Base-by-base conservation (phyloP, 768 basidiomycete genomes). In the Lyophyllum atratum region DNA sequence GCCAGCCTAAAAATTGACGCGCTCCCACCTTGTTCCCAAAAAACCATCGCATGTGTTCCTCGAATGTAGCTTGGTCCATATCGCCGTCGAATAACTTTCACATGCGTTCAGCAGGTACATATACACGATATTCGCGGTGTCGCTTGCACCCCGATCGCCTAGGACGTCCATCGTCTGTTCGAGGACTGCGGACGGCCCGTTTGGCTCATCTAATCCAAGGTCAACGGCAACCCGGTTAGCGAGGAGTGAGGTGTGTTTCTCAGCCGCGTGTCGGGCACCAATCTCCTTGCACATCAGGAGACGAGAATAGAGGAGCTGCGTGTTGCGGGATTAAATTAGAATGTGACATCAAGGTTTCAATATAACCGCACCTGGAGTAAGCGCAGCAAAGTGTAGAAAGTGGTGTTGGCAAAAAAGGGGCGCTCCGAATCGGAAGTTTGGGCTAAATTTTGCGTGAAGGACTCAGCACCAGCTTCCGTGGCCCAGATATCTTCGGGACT, bases 11-110 rank as follows among this genome's bases (percentile, higher is more conserved):
- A 55, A 48, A 61, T 17, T 37, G 22, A 33, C 3, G 12, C 47
- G 52, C 24, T n/a, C 79, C 60, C 71, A 90, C 90, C 82, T 87
- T 89, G 59, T 86, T 93, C 29, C 92, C 91, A 75, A 93, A 95
- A 75, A 95, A 91, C 84, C 93, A 92, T 61, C 97, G 78, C 85
- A 98, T 86, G 66, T 93, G 92, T 70, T 98, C 97, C 71, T 98
- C 96, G 65, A 95, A 98, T 21, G 87, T 85, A n/a, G 82, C 75
- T 68, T 89, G 91, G 70, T 98, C 97, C 58, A 98, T 80, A 68
- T 98, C 95, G 59, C 84, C 89, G 65, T 94, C 94, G 68, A 98
- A 98, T 40, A 96, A 72, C 78, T 92, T 73, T 98, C 96, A 70
- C 92, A 93, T 10, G 92, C 89, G 56, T 89, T 91, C 31, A 98